phyloP scores from a whole-genome alignment of 1,284 basidiomycete genomes.

The Uromyces viciae-fabae region DNA sequence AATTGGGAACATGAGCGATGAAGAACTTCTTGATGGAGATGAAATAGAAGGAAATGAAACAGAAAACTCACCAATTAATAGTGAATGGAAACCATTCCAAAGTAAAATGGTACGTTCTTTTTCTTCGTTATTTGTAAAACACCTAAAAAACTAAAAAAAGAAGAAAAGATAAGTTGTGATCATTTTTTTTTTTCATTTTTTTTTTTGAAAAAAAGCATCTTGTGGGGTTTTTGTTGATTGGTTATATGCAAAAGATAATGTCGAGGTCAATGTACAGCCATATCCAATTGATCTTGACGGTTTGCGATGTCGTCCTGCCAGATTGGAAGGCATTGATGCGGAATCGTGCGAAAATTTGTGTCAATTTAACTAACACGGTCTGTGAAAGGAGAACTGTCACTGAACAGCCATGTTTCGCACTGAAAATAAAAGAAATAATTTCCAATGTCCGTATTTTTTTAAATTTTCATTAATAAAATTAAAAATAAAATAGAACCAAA shows the following conservation, averaged over 20 bases:
- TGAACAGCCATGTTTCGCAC: conserved; percentile 4
- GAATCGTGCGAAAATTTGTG: neutral
- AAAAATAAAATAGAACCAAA: neutral
- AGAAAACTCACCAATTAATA: too few species aligned
- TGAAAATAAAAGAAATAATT: neutral
- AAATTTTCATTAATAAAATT: neutral
- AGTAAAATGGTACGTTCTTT: neutral
- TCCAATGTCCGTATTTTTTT: neutral
- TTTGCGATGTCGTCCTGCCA: neutral
- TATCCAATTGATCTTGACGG: neutral
- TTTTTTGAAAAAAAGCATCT: too few species aligned
- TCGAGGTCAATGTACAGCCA: neutral
- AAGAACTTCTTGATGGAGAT: too few species aligned
- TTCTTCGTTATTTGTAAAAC: neutral
- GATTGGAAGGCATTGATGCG: neutral
- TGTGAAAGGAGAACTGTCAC: neutral
- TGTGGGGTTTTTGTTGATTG: neutral
- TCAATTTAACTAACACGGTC: neutral
- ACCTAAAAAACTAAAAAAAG: neutral
- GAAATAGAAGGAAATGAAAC: too few species aligned
- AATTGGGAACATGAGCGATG: too few species aligned
- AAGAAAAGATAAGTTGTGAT: neutral
- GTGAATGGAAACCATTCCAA: neutral
- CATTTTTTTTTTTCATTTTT: neutral
- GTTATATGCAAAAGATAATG: neutral